phyloP scores from a whole-genome alignment of 495 filamentous ascomycete genomes.

The Penicillium psychrofluorescens region DNA sequence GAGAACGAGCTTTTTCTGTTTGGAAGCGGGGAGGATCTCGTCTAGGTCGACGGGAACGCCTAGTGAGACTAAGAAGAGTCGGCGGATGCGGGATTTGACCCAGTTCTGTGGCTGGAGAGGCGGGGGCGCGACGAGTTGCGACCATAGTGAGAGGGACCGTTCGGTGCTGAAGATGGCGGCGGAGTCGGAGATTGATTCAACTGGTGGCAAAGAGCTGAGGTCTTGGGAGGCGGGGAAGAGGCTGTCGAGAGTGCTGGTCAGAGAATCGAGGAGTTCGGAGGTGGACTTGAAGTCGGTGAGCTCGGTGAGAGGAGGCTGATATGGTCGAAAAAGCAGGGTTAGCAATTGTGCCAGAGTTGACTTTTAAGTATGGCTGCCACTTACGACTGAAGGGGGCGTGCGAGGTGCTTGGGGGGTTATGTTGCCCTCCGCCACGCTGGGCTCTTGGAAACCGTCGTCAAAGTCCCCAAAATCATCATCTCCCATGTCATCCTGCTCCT shows the following conservation, averaged over 20 bases:
- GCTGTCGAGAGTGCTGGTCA: conserved; percentile 44
- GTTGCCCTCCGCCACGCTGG: conserved; percentile 29
- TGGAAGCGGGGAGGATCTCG: conserved; percentile 91
- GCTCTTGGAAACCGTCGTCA: conserved; percentile 74
- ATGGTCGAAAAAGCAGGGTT: background rate
- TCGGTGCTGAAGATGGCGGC: conserved; percentile 48
- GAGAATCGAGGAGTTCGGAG: conserved; percentile 36
- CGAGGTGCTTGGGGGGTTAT: conserved; percentile 29
- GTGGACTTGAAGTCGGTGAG: conserved; percentile 55
- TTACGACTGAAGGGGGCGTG: conserved; percentile 43
- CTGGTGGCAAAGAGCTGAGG: conserved; percentile 29
- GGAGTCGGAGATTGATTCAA: conserved; percentile 36
- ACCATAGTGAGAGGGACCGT: conserved; percentile 84
- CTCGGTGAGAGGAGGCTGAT: conserved; percentile 63
- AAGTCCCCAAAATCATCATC: conserved; percentile 84
- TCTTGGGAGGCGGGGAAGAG: conserved; percentile 47
- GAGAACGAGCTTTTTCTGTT: conserved; percentile 94
- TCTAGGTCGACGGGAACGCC: conserved; percentile 95
- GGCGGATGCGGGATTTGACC: conserved; percentile 92
- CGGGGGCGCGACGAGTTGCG: conserved; percentile 89
- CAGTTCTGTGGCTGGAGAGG: conserved; percentile 95
- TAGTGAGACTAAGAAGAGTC: conserved; percentile 90
- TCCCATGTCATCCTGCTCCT: conserved; percentile 57
- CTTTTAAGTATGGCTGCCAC: conserved; percentile 9
- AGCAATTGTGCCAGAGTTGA: too few relatives aligned